Conservation (phyloP, 768 basidiomycete genomes). For the Hemileccinum impolitum region DNA sequence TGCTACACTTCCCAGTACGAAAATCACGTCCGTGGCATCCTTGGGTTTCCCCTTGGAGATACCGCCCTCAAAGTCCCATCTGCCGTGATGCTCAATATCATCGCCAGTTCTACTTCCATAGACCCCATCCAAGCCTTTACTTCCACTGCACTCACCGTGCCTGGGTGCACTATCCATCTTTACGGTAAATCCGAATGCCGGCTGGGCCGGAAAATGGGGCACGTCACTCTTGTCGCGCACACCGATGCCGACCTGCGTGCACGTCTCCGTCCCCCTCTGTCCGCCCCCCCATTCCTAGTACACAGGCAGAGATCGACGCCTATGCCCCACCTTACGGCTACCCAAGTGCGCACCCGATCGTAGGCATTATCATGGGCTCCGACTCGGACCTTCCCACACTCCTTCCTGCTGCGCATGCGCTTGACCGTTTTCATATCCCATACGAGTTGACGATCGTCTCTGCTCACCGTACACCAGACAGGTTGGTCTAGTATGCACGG, state of each 20-base stretch:
- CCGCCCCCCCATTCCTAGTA: slow-evolving; percentile 43
- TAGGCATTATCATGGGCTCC: slow-evolving; percentile 97
- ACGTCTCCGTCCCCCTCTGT: slow-evolving; percentile 70
- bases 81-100: slow-evolving; percentile 90
- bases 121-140: slow-evolving; percentile 54
- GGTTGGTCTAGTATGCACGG: slow-evolving; percentile 79
- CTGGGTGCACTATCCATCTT: slow-evolving; percentile 81
- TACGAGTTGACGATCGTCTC: slow-evolving; percentile 96
- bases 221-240: slow-evolving; percentile 83
- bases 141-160: slow-evolving; percentile 56
- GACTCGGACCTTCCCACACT: slow-evolving; percentile 97
- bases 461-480: slow-evolving; percentile 90
- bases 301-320: slow-evolving; percentile 45
- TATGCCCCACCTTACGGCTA: slow-evolving; percentile 53
- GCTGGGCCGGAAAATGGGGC: slow-evolving; percentile 96
- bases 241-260: slow-evolving; percentile 71
- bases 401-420: slow-evolving; percentile 81
- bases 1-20: slow-evolving; percentile 96
- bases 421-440: slow-evolving; percentile 78
- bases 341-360: slow-evolving; percentile 70
- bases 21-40: slow-evolving; percentile 94
- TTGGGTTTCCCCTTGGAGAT: slow-evolving; percentile 84
- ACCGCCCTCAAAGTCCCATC: slow-evolving; percentile 85
- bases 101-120: slow-evolving; percentile 75
- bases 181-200: slow-evolving; percentile 94